Base-by-base conservation (phyloP, 2,329 filamentous ascomycete species). In the Phaeosphaeria sp. region DNA sequence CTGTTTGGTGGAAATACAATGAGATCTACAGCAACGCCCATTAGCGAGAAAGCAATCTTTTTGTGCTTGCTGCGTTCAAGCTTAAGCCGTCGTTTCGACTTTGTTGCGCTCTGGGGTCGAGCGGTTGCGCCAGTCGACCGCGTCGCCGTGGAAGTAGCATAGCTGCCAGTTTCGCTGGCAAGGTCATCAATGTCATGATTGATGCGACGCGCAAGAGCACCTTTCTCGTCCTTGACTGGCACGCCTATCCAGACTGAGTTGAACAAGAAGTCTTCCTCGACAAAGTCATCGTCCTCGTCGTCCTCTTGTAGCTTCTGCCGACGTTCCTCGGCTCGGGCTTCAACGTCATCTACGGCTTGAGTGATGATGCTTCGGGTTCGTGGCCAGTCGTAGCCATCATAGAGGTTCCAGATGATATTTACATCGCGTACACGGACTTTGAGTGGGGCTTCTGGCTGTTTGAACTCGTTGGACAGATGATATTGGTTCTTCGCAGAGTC, bases 171-270 rank as follows among this genome's bases (percentile, higher is more conserved):
- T 72, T 98, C 95, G 39, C 91, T 96, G 3, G 84, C 86, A 55
- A 90, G 85, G 69, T 98, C 94, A 64, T 97, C 91, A 36, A 98
- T 85, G 27, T 94, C 88, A 56, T 90, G 88, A 71, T 97, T 97
- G 77, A 99, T 97, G 41, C 90, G 91, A 46, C 87, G 86, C 3
- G 91, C 84, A 10, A 98, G 84, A 27, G 96, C 92, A 52, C 87
- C 87, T 5, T 93, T 92, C 67, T 98, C 94, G 56, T 90, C 87
- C 66, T 93, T 95, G 11, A 91, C 85, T 0, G 94, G 91, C 18
- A 99, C 91, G 15, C 91, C 93, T 67, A 99, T 97, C 80, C 97
- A 99, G 54, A 99, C 97, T 0, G 95, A 99, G 74, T 99, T 98
- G 84, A 99, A 99, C 17, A 99, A 83, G 67, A 96, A 96, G 74